Conservation (phyloP, 2,329 filamentous ascomycete genomes). For the Cryphonectria japonica region DNA sequence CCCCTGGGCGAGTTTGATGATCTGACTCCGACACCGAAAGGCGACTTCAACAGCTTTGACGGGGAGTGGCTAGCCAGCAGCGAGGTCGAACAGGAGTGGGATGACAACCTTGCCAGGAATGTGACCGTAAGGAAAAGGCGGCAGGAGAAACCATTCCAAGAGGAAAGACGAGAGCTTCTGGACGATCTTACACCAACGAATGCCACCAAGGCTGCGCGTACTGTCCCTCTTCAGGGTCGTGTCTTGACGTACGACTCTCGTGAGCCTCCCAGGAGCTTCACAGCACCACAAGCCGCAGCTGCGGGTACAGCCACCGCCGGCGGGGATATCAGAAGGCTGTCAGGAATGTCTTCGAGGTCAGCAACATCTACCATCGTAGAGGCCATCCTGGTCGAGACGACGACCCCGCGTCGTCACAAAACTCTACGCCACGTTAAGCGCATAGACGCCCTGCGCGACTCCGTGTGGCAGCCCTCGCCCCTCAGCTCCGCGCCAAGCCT, state of each 20-base stretch:
- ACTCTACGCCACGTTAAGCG: constrained; percentile 67
- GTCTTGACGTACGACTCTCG: constrained; percentile 44
- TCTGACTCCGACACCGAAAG: constrained; percentile 47
- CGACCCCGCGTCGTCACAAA: constrained; percentile 49
- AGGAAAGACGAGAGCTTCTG: constrained; percentile 44
- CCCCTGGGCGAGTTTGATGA: constrained; percentile 44
- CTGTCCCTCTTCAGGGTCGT: constrained; percentile 50
- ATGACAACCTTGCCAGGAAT: constrained; percentile 57
- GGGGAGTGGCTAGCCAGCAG: constrained; percentile 58
- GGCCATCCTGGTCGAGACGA: constrained; percentile 58
- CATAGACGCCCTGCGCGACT: constrained; percentile 54
- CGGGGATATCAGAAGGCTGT: constrained; percentile 53
- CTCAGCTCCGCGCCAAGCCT: constrained; percentile 47
- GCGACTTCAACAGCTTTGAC: constrained; percentile 60
- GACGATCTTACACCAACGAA: constrained; percentile 56
- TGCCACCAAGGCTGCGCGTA: constrained; percentile 54
- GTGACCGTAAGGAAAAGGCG: constrained; percentile 56
- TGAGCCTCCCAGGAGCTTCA: constrained; percentile 37
- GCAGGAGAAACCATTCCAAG: constrained; percentile 35
- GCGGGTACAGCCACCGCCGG: constrained; percentile 40
- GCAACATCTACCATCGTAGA: constrained; percentile 61
- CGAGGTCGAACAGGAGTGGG: constrained; percentile 59
- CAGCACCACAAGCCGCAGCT: constrained; percentile 32
- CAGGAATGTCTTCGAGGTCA: constrained; percentile 59
- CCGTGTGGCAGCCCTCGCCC: constrained; percentile 46